Conservation (phyloP, 1,284 basidiomycete species). For the Takashimella tepidaria region DNA sequence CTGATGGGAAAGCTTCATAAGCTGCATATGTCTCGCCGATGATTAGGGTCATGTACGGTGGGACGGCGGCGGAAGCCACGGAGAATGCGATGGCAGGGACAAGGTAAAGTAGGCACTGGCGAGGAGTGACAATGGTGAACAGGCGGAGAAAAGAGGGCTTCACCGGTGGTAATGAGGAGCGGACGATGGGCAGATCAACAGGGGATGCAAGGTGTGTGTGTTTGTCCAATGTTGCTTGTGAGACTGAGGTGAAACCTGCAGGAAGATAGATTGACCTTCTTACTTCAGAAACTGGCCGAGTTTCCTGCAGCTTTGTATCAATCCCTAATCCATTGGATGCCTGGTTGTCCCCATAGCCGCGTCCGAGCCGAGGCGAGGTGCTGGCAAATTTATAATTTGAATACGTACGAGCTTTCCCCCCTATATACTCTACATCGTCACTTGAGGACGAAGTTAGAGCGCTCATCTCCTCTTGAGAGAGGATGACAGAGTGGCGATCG, state of each 20-base stretch:
- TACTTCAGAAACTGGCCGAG: constrained; percentile 17
- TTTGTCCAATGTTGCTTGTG: background rate
- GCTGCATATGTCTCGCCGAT: constrained; percentile 80
- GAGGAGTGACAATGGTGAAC: constrained; percentile 59
- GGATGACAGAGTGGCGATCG: constrained; percentile 29
- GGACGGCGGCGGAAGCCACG: constrained; percentile 66
- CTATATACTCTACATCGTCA: background rate
- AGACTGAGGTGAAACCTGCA: background rate
- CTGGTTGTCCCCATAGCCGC: constrained; percentile 15
- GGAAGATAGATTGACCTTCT: constrained; percentile 27
- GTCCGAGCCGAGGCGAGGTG: constrained; percentile 11
- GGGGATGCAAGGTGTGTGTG: background rate
- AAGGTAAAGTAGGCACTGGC: constrained; percentile 55
- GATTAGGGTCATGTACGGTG: constrained; percentile 88
- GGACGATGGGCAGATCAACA: background rate
- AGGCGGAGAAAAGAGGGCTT: constrained; percentile 57
- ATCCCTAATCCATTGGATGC: constrained; percentile 1
- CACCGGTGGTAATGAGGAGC: constrained; percentile 31
- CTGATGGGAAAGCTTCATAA: constrained; percentile 57
- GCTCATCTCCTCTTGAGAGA: background rate
- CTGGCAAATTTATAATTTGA: constrained; percentile 22
- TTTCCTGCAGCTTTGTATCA: constrained; percentile 16
- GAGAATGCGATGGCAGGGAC: constrained; percentile 71
- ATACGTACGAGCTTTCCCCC: background rate
- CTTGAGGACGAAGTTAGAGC: background rate